Percentiles rank a stretch among this genome's conserved stretches.
These are phyloP conservation scores for Paecilomyces niveus DNA, from an alignment of 2,329 filamentous ascomycete genomes.

Conservation along the genomic window DNA sequence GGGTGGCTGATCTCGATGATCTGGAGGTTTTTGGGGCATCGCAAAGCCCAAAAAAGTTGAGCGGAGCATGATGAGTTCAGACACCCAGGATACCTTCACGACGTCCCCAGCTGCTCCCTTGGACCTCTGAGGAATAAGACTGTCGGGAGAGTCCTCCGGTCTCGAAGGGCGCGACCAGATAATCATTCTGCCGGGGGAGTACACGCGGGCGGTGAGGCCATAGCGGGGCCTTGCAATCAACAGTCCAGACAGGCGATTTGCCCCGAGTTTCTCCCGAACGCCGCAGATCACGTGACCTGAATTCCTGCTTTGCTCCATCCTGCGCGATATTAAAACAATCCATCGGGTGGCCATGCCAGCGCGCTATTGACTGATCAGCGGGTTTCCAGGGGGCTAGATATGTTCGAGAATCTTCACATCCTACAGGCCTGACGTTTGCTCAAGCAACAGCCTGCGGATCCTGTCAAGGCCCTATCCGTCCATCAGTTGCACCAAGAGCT, in stretches of 20 bases:
- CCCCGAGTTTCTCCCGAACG: not conserved
- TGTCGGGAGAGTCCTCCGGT: not conserved
- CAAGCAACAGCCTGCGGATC: not conserved
- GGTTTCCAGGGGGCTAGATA: not conserved
- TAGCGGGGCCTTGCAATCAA: not conserved
- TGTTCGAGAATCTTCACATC: not conserved
- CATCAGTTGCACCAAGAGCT: not conserved
- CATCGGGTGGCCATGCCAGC: not conserved
- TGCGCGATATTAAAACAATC: not conserved
- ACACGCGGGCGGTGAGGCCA: not conserved
- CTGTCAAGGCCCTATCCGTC: not conserved
- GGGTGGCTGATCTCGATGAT: not conserved
- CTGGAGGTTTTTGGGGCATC: not conserved
- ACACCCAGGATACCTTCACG: not conserved
- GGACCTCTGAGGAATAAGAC: not conserved
- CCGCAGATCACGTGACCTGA: not conserved
- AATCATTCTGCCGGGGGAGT: not conserved
- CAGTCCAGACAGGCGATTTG: not conserved
- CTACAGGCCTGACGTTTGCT: not conserved
- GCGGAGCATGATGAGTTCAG: not conserved
- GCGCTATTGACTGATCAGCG: not conserved
- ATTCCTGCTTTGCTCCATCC: not conserved
- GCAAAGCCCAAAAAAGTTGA: not conserved
- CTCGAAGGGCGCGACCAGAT: not conserved
- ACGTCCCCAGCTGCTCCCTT: not conserved